These are phyloP conservation scores for Cinnamomum micranthum DNA, from an alignment of 164 flowering plant species.

Conservation along the genomic window DNA sequence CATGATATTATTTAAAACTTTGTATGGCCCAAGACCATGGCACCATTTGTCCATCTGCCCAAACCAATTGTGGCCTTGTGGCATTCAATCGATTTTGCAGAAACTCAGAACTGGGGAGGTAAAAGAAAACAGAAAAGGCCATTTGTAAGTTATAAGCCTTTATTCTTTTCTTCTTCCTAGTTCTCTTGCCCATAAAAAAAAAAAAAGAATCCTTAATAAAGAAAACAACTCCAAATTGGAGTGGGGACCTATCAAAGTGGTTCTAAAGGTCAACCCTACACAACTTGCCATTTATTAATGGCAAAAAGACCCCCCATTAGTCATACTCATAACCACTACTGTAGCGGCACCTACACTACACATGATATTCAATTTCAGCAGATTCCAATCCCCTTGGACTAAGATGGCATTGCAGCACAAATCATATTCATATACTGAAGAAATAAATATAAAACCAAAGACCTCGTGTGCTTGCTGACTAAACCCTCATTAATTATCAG, in stretches of 20 bases:
- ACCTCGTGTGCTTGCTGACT: constrained; percentile 2
- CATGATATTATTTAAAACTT: too few relatives aligned
- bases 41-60: too few relatives aligned
- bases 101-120: too few relatives aligned
- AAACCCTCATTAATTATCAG: background rate
- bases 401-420: background rate
- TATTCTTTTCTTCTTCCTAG: too few relatives aligned
- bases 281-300: background rate
- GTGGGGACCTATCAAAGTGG: background rate
- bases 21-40: too few relatives aligned
- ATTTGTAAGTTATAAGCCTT: too few relatives aligned
- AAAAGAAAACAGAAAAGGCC: background rate
- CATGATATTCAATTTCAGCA: background rate
- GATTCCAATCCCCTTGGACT: constrained; percentile 3
- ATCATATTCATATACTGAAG: background rate
- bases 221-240: too few relatives aligned
- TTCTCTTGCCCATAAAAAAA: too few relatives aligned
- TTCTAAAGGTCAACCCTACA: background rate
- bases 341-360: background rate
- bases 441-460: background rate
- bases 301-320: background rate
- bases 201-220: too few relatives aligned
- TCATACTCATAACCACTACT: too few relatives aligned
- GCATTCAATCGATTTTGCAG: too few relatives aligned
- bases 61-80: too few relatives aligned